These are phyloP conservation scores for Wallacemonas sp. DNA, from an alignment of 208 protist species.

Conservation along the genomic window DNA sequence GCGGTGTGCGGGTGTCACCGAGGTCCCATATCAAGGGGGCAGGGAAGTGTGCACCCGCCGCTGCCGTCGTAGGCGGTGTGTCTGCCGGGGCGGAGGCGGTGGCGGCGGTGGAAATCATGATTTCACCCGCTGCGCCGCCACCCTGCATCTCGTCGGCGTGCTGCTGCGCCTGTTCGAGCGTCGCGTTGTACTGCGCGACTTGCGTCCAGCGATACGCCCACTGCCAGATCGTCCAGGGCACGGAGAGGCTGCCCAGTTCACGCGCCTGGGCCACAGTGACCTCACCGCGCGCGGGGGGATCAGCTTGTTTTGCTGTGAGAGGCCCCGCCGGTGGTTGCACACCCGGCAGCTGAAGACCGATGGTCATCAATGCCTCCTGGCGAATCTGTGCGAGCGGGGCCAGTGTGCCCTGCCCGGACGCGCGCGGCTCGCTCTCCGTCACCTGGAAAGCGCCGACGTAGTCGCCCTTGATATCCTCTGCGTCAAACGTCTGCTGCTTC, in stretches of 20 bases:
- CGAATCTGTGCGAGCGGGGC: constrained; percentile 49
- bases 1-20: too few relatives aligned
- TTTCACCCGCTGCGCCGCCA: constrained; percentile 4
- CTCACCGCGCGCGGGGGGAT: constrained; percentile 16
- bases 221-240: constrained; percentile 89
- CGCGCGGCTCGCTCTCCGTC: constrained; percentile 8
- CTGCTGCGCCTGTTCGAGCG: constrained; percentile 12
- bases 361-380: constrained; percentile 35
- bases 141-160: neutral
- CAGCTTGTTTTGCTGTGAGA: neutral
- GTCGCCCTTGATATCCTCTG: constrained; percentile 77
- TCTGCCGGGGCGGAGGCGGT: neutral
- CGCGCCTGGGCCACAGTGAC: constrained; percentile 43
- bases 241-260: constrained; percentile 35
- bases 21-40: too few relatives aligned
- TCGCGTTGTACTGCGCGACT: constrained; percentile 16
- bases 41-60: too few relatives aligned
- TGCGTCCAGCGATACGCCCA: constrained; percentile 76
- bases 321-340: neutral
- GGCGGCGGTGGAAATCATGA: neutral
- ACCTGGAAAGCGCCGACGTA: constrained; percentile 30
- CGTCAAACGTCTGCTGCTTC: constrained; percentile 85
- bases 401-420: constrained; percentile 18
- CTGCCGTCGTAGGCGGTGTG: neutral
- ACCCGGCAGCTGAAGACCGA: constrained; percentile 40